phyloP scores from a whole-genome alignment of 176 grass and related monocot genomes.

The Eragrostis curvula region DNA sequence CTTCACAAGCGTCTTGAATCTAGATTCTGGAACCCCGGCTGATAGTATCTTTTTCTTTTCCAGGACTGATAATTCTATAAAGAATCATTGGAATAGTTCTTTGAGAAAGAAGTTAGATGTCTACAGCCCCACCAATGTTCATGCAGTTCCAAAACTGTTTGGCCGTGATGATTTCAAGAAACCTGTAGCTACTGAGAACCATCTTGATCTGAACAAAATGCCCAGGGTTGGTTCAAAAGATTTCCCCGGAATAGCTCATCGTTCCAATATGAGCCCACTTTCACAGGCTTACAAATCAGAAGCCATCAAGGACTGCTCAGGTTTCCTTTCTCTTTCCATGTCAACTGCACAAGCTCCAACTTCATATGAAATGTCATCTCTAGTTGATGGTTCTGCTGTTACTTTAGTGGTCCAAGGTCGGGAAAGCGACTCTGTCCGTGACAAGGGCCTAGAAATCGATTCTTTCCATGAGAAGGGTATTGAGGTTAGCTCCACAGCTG shows the following conservation, averaged over 20 bases:
- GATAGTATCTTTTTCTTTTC: constrained; percentile 39
- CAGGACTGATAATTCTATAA: constrained; percentile 99
- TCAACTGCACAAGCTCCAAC: constrained; percentile 31
- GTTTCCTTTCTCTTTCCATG: constrained; percentile 40
- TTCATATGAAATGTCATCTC: constrained; percentile 33
- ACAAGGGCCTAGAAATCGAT: constrained; percentile 43
- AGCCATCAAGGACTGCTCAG: constrained; percentile 42
- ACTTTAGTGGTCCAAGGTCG: constrained; percentile 32
- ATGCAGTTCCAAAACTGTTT: constrained; percentile 42
- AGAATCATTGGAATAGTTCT: constrained; percentile 99
- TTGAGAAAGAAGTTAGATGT: constrained; percentile 91
- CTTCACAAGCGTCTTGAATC: background rate
- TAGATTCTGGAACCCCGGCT: constrained; percentile 9
- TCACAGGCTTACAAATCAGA: constrained; percentile 41
- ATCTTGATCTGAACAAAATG: constrained; percentile 53
- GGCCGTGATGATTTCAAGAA: constrained; percentile 52
- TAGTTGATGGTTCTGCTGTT: constrained; percentile 54
- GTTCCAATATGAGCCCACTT: constrained; percentile 35
- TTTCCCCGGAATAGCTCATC: constrained; percentile 42
- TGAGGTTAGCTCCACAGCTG: constrained; percentile 26
- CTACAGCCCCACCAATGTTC: constrained; percentile 49
- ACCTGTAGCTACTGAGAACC: background rate
- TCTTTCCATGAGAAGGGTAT: constrained; percentile 47
- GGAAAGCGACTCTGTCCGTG: constrained; percentile 49
- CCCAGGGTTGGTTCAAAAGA: constrained; percentile 36